Conservation (phyloP, 176 grass and related monocot species). For the Thinopyrum elongatum region DNA sequence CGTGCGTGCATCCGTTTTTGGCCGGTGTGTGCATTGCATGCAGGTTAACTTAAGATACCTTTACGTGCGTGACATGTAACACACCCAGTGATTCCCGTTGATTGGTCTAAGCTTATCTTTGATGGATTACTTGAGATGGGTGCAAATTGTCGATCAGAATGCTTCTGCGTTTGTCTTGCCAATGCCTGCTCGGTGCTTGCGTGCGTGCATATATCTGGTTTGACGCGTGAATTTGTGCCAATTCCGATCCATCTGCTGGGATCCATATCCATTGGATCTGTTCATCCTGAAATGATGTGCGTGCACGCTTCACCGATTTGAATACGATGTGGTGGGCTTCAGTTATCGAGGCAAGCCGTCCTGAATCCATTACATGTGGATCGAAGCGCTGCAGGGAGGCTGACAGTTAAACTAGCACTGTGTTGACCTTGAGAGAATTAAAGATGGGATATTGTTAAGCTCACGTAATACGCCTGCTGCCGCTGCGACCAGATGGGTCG, state of each 20-base stretch:
- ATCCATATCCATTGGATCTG: slow-evolving; percentile 9
- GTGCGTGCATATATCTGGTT: background rate
- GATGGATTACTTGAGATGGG: background rate
- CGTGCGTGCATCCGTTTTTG: background rate
- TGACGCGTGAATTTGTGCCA: background rate
- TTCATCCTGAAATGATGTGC: background rate
- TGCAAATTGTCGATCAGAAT: background rate
- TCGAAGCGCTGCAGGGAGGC: background rate
- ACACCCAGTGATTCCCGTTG: background rate
- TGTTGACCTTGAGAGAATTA: background rate
- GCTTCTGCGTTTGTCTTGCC: background rate
- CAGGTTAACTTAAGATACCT: background rate
- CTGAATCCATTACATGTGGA: background rate
- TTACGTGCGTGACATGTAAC: background rate
- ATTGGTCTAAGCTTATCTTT: background rate
- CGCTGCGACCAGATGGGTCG: background rate
- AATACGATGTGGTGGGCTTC: background rate
- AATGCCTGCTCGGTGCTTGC: background rate
- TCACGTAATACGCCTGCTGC: background rate
- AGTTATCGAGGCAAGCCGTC: background rate
- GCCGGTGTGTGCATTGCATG: background rate
- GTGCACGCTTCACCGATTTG: background rate
- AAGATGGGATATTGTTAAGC: background rate
- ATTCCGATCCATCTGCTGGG: background rate
- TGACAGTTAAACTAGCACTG: background rate